Evolutionary conservation across 106 monocot genomes (phyloP), one percentile per base, ranked within the genome.

Genomic region (Vanilla planifolia): DNA sequence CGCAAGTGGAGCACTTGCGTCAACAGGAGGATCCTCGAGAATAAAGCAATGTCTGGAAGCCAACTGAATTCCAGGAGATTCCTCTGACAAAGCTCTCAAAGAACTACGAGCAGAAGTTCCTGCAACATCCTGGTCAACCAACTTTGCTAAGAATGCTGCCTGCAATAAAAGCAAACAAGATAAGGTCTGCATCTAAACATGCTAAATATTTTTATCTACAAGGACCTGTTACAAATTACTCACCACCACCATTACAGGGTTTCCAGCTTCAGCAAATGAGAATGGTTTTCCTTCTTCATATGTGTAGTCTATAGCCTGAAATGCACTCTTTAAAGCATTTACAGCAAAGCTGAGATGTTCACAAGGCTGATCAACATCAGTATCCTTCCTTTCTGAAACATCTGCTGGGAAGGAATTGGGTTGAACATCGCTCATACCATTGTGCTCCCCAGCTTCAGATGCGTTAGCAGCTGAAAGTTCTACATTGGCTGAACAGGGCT

Each of bases 211-310:
- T 55, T 27, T 10, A 50, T 26, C 50, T 2, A 25, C 50, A 50
- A 26, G 50, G 26, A 3, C 23, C 47, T 50, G 26, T 21, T 23
- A 50, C 22, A 25, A 15, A 30, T 56, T 37, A 55, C 77, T 69
- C 65, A 90, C 95, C 78, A 96, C 65, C 28, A 84, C 71, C 86
- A 90, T 96, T 56, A 81, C 90, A 8, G 95, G 95, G 62, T 90
- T 96, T 61, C 95, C 95, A 71, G 81, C 78, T 56, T 90, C 95
- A 43, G 81, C 71, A 74, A 96, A 90, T 58, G 95, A 96, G 51
- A 66, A 66, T 19, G 44, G 27, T n/a, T 66, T 79, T 70, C 51
- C 75, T 17, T 70, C 60, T 44, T 79, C 80, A 71, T 75, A 67
- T n/a, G 71, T 39, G 63, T 44, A 84, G 57, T 81, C 84, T 63